A percentile compares a stretch with the other conserved stretches of the same genome.
Evolutionary conservation across 2,329 filamentous ascomycete species (phyloP).

Genomic region (Chaetomium sp.): DNA sequence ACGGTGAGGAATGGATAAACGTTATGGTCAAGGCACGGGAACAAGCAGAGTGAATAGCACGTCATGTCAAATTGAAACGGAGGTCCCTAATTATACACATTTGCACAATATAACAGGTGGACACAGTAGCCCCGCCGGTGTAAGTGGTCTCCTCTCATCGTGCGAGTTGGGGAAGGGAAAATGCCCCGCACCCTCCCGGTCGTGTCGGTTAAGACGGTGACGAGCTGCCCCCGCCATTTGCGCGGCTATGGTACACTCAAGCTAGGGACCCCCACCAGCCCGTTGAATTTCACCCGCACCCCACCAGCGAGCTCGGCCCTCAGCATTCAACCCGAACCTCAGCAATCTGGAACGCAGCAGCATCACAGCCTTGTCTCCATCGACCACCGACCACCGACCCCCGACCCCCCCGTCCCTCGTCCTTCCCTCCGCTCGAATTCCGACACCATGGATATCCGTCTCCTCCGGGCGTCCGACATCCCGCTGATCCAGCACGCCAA

Average conservation of each 20-base stretch:
- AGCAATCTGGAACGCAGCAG: too few species aligned
- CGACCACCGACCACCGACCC: not conserved
- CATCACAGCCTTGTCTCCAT: not conserved
- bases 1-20: not conserved
- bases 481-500: conserved; percentile 96
- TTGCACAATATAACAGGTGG: conserved; percentile 8
- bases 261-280: conserved; percentile 24
- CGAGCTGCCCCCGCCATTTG: conserved; percentile 37
- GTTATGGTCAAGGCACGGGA: not conserved
- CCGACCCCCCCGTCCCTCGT: not conserved
- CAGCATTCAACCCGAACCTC: conserved; percentile 3
- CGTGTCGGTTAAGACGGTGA: conserved; percentile 24
- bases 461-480: conserved; percentile 80
- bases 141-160: not conserved
- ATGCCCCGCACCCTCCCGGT: conserved; percentile 26
- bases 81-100: conserved; percentile 2
- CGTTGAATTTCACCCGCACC: conserved; percentile 23
- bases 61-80: conserved; percentile 9
- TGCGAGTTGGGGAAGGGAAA: conserved; percentile 26
- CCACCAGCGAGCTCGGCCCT: conserved; percentile 24
- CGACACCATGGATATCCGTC: conserved; percentile 78
- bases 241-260: conserved; percentile 32
- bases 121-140: conserved; percentile 8
- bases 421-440: not conserved
- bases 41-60: not conserved